phyloP scores from a whole-genome alignment of 306 rosid species.

The Calophaca sinica region DNA sequence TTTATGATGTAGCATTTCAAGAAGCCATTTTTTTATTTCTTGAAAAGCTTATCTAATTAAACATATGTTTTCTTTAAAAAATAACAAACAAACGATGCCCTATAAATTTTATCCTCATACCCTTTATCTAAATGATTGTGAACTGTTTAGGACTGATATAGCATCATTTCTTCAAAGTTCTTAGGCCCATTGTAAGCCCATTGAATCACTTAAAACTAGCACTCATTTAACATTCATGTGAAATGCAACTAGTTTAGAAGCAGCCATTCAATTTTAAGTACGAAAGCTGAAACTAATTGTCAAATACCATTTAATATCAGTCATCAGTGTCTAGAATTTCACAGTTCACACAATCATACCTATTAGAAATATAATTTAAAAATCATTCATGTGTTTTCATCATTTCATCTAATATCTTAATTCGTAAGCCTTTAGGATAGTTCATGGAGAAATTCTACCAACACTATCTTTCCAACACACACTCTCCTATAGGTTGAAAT shows the following conservation, averaged over 20 bases:
- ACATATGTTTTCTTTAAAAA: not conserved
- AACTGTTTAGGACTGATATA: constrained; percentile 17
- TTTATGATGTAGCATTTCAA: not conserved
- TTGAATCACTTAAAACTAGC: not conserved
- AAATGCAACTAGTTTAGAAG: not conserved
- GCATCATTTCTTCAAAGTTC: not conserved
- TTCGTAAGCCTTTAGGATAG: not conserved
- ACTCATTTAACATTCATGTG: constrained; percentile 4
- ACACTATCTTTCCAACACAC: too few relatives aligned
- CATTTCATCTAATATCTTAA: not conserved
- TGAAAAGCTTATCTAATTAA: constrained; percentile 10
- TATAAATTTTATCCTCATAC: not conserved
- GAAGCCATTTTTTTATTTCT: not conserved
- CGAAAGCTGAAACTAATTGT: constrained; percentile 20
- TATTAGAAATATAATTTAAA: constrained; percentile 4
- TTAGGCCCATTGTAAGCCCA: not conserved
- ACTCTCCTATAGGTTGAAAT: too few relatives aligned
- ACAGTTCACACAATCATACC: constrained; percentile 3
- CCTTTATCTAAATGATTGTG: not conserved
- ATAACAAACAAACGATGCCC: not conserved
- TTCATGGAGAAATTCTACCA: not conserved
- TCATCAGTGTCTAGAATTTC: constrained; percentile 7
- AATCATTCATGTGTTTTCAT: not conserved
- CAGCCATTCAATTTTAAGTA: constrained; percentile 11
- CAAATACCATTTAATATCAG: not conserved